Conservation (phyloP, 139 green algal species). For the Picochlorum sp. region DNA sequence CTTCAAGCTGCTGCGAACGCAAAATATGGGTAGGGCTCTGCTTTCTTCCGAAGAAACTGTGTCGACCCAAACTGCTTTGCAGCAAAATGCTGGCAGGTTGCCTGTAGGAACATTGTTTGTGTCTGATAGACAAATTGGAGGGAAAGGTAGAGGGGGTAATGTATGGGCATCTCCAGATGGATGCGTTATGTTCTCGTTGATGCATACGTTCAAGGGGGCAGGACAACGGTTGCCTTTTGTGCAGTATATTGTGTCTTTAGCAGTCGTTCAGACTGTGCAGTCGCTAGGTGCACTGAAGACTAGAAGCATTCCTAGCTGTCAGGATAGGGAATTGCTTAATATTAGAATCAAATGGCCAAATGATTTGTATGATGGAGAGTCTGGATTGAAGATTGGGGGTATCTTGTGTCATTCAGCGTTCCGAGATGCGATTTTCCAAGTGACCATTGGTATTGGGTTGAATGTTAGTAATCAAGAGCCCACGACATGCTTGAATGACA, state of each 20-base stretch:
- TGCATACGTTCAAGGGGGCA: slow-evolving; percentile 23
- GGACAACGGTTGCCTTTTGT: slow-evolving; percentile 73
- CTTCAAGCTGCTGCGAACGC: slow-evolving; percentile 4
- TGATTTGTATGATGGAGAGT: slow-evolving; percentile 66
- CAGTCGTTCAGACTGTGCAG: slow-evolving; percentile 67
- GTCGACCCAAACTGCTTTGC: slow-evolving; percentile 50
- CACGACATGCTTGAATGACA: slow-evolving; percentile 75
- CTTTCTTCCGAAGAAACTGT: slow-evolving; percentile 20
- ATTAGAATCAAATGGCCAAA: slow-evolving; percentile 96
- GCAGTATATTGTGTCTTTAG: slow-evolving; percentile 87
- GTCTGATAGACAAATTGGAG: slow-evolving; percentile 51
- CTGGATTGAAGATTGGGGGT: slow-evolving; percentile 73
- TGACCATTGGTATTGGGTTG: slow-evolving; percentile 71
- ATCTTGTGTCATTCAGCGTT: slow-evolving; percentile 84
- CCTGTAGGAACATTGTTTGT: slow-evolving; percentile 50
- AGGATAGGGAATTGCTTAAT: not conserved
- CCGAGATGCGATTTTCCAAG: slow-evolving; percentile 40
- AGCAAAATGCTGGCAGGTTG: slow-evolving; percentile 40
- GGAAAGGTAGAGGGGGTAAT: slow-evolving; percentile 80
- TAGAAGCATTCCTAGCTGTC: not conserved
- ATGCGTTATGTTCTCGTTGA: slow-evolving; percentile 88
- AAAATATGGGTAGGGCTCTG: slow-evolving; percentile 32
- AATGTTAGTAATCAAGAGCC: slow-evolving; percentile 84
- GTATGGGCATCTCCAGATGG: slow-evolving; percentile 72
- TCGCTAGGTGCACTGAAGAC: slow-evolving; percentile 3